phyloP scores from a whole-genome alignment of 129 eudicot species.

The Cynara cardunculus region DNA sequence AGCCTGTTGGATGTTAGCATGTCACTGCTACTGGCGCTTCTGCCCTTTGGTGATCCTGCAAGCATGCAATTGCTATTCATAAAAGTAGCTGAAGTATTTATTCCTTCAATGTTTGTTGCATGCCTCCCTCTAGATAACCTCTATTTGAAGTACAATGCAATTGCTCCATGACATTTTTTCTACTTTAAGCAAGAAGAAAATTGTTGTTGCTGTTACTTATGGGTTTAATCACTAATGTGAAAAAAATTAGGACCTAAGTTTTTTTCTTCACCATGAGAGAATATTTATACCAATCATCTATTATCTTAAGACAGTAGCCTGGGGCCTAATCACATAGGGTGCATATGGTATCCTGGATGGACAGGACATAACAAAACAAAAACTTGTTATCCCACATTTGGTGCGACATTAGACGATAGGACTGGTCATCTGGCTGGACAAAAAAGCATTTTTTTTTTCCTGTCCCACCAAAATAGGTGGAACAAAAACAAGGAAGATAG shows the following conservation, averaged over 20 bases:
- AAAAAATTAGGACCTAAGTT: neutral
- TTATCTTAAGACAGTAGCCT: neutral
- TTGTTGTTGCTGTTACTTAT: neutral
- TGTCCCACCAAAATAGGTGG: neutral
- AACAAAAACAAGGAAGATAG: neutral
- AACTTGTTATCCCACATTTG: neutral
- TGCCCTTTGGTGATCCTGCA: constrained; percentile 16
- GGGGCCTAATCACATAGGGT: neutral
- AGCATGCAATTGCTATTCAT: constrained; percentile 4
- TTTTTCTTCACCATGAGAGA: neutral
- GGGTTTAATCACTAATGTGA: neutral
- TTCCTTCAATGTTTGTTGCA: neutral
- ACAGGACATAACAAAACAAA: neutral
- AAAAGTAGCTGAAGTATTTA: constrained; percentile 13
- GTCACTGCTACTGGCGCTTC: neutral
- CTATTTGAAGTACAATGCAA: neutral
- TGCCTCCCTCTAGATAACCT: neutral
- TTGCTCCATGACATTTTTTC: neutral
- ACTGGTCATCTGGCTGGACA: neutral
- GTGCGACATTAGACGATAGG: neutral
- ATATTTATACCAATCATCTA: neutral
- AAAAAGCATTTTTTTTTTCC: neutral
- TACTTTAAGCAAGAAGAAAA: neutral
- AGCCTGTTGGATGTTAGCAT: constrained; percentile 17
- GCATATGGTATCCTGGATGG: neutral